Conservation (phyloP, 148 eudicot genomes). For the Salicornia ramosissima region DNA sequence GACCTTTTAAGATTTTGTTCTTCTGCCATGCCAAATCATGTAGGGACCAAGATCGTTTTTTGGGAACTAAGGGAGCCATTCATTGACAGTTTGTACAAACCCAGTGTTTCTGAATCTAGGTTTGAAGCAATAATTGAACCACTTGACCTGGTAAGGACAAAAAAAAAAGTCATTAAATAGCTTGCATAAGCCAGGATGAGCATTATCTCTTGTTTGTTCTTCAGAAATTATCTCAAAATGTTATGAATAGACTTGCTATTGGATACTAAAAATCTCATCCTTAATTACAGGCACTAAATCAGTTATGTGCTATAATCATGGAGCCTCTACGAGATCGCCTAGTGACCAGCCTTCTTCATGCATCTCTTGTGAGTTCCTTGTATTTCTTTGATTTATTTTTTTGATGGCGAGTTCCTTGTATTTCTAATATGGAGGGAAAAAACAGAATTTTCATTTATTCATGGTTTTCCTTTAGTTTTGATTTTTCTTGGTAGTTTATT, state of each 20-base stretch:
- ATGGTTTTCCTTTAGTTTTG: background rate
- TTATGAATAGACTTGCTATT: background rate
- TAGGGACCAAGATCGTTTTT: slow-evolving; percentile 91
- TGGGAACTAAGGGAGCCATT: slow-evolving; percentile 92
- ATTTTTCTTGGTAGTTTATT: background rate
- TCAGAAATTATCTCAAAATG: background rate
- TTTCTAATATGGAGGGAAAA: too few relatives aligned
- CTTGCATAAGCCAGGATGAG: background rate
- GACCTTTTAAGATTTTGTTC: slow-evolving; percentile 5
- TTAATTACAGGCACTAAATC: slow-evolving; percentile 69
- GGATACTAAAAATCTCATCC: background rate
- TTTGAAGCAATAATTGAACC: slow-evolving; percentile 80
- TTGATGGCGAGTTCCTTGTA: slow-evolving; percentile 40
- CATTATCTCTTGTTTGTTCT: background rate
- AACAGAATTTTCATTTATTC: too few relatives aligned
- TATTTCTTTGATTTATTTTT: too few relatives aligned
- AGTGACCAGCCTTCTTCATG: slow-evolving; percentile 95
- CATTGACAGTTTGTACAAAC: slow-evolving; percentile 82
- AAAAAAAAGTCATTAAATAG: background rate
- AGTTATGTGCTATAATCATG: slow-evolving; percentile 69
- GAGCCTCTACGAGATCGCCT: slow-evolving; percentile 94
- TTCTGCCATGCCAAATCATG: slow-evolving; percentile 18
- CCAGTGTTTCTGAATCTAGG: slow-evolving; percentile 80
- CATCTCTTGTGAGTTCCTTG: slow-evolving; percentile 63
- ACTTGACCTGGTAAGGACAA: slow-evolving; percentile 75